Evolutionary conservation across 331 rosid species (phyloP), one percentile per base, ranked within the genome.

Genomic region (Malus hybrid): DNA sequence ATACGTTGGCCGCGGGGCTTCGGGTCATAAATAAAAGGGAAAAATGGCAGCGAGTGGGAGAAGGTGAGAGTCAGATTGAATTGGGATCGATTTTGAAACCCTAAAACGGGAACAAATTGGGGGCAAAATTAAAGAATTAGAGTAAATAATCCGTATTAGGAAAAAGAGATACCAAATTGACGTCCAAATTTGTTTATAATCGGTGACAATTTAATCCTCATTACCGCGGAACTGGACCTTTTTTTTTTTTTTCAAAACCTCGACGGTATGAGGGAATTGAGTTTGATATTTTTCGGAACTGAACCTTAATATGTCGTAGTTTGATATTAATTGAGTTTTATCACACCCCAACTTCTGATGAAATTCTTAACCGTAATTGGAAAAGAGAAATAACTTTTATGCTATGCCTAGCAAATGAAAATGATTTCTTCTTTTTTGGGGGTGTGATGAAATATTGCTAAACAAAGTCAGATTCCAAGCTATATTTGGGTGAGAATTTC

Each of bases 51-150:
- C 77, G 77, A 70, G 73, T 76, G 80, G 39, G 62, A 12, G 12
- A 16, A 32, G 68, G 84, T 56, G 84, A 75, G 84, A 80, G 80
- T 80, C 84, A 80, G 84, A 80, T 80, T 74, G 68, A 64, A 13
- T 3, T 75, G 54, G 76, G 12, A 10, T 8, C 16, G 15, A 27
- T 46, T 57, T 39, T 11, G 69, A 80, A 80, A 75, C 80, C 84
- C 77, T 75, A 80, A 39, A 76, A 48, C 66, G 15, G 76, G 64
- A 66, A 71, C 69, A 48, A 78, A 33, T 72, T 72, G 52, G 73
- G 78, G 73, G 3, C 57, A 69, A 69, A 42, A 68, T 24, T 27
- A 57, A 46, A 60, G 33, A 60, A 10, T 24, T 60, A 24, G 31
- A 10, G 31, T 11, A 22, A 11, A 24, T 42, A 61, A 27, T 61